Evolutionary conservation across 164 flowering plant species (phyloP), one percentile per base, ranked within the genome.

Genomic region (Tetrastigma voinierianum): DNA sequence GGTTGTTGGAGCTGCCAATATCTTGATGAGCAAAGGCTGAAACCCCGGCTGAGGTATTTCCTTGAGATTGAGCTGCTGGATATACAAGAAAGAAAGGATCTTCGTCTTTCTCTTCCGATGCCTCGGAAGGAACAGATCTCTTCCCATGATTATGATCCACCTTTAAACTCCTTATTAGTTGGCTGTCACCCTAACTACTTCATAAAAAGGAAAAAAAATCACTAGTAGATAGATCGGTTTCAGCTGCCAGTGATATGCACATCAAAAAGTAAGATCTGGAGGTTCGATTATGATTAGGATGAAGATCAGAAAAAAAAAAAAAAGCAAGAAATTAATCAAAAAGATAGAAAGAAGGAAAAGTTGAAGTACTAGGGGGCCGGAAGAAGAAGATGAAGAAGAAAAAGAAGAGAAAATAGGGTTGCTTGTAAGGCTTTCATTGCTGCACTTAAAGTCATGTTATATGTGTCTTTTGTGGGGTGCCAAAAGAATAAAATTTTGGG

Each of bases 1-100:
- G 20, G 45, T 15, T 52, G 20, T 23, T 21, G 0, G 16, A 20
- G 24, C 3, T 61, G 11, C 76, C 70, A 4, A 80, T 72, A 14
- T 67, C 81, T 10, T 70, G 79, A 70, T 75, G 13, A 19, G 23
- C 48, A 25, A 77, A 70, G 25, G 77, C 78, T 17, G 77, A 72
- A 17, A 78, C 80, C 76, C 75, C 68, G 69, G 83, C 68, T 1
- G 70, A 60, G 70, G 75, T 71, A 59, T 77, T 77, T 54, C 78
- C 72, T n/a, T 74, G 72, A 10, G 77, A 70, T 25, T 72, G 68
- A 67, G 77, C 12, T n/a, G 85, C 61, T 61, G 43, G 23, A 20
- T 57, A 57, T 0, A 66, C 8, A 16, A 54, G 25, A 23, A 57
- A 66, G 5, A 47, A 10, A 3, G 24, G 21, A 46, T 67, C 68